Base-by-base conservation (phyloP, 2,329 filamentous ascomycete species). In the Venturia asperata region DNA sequence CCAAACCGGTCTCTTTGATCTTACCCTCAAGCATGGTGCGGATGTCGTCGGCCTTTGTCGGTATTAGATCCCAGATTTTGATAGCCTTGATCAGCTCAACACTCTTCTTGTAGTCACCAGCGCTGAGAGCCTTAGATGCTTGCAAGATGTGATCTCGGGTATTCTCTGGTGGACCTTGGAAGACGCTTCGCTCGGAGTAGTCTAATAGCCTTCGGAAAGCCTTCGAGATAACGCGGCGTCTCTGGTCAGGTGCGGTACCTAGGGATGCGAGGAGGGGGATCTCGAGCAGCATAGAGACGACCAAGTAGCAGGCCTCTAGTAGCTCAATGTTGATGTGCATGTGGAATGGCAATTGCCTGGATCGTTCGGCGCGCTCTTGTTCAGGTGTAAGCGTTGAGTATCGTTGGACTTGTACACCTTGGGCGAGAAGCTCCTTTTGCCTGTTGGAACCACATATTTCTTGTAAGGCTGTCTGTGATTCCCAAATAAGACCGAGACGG, bases 241-340 rank as follows among this genome's bases (percentile, higher is more conserved):
- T 95, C 77, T 97, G 86, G 75, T 99, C 94, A 15, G 94, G 95
- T 27, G 93, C 94, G 9, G 93, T 97, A 70, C 94, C 94, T 43
- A 93, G 95, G 79, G 97, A 94, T 61, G 94, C 95, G 71, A 99
- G 87, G 60, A 97, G 87, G 67, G 94, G 94, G 68, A 99, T 97
- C 81, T 99, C 94, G 66, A 99, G 86, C 70, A 99, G 89, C 94
- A 99, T 99, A 80, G 92, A 97, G 82, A 93, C 97, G 62, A 94
- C 97, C 67, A 99, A 85, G 81, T 99, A 99, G 68, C 97, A 93
- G 74, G 94, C 97, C 81, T 99, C 94, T 47, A 99, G 85, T 65
- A 99, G 86, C 78, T 99, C 94, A 63, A 99, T 85, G 83, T 99
- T 99, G 83, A 99, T 99, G 84, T 99, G 94, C 92, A 99, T 97